Conservation (phyloP, 1,139 yeast species). For the Zygosaccharomyces pseudobailii region DNA sequence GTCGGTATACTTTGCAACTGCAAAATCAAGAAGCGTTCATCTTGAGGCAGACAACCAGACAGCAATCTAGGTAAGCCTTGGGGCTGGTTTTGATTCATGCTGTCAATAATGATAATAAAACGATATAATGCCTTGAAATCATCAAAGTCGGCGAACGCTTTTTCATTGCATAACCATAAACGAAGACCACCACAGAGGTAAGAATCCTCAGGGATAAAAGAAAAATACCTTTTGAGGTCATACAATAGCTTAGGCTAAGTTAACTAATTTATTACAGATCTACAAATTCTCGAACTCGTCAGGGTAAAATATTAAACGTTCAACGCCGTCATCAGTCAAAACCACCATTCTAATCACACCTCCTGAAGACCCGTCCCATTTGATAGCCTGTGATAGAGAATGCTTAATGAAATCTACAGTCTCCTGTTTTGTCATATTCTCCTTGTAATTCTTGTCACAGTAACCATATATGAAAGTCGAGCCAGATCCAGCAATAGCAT, state of each 20-base stretch:
- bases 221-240: background rate
- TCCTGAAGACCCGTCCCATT: conserved; percentile 98
- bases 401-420: conserved; percentile 71
- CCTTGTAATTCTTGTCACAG: conserved; percentile 81
- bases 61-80: background rate
- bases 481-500: conserved; percentile 97
- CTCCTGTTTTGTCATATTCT: conserved; percentile 77
- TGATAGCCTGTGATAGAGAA: conserved; percentile 86
- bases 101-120: too few relatives aligned
- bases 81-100: background rate
- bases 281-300: conserved; percentile 51
- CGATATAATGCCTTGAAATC: too few relatives aligned
- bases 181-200: background rate
- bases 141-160: background rate
- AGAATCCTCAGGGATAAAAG: background rate
- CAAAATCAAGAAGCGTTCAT: conserved; percentile 35
- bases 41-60: conserved; percentile 32
- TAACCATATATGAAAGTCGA: conserved; percentile 94
- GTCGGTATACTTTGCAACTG: conserved; percentile 44
- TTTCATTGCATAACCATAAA: background rate
- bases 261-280: conserved; percentile 1
- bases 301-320: conserved; percentile 83
- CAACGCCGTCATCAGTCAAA: conserved; percentile 78
- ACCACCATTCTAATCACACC: conserved; percentile 97
- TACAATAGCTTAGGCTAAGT: background rate